phyloP scores from a whole-genome alignment of 2,329 filamentous ascomycete species.

The Metarhizium anisopliae region DNA sequence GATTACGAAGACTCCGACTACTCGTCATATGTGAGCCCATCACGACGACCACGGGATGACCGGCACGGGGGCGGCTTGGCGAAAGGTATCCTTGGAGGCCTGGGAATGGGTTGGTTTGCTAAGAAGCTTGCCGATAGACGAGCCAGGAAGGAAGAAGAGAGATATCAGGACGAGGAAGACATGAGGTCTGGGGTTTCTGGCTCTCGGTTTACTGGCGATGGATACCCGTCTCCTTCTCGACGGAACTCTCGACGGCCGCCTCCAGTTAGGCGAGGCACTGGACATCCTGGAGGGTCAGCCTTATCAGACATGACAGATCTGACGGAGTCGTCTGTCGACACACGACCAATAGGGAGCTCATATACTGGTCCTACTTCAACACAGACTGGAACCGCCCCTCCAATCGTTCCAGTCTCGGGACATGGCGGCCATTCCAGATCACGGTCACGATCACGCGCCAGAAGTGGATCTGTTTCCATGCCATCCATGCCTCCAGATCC shows the following conservation, averaged over 20 bases:
- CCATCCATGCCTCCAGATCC: slow-evolving; percentile 46
- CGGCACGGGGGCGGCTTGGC: slow-evolving; percentile 36
- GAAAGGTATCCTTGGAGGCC: slow-evolving; percentile 49
- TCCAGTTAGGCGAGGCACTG: slow-evolving; percentile 20
- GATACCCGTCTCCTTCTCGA: slow-evolving; percentile 41
- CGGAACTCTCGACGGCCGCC: slow-evolving; percentile 21
- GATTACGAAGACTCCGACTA: slow-evolving; percentile 48
- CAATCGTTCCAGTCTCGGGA: slow-evolving; percentile 9
- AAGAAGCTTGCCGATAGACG: slow-evolving; percentile 53
- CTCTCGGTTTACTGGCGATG: slow-evolving; percentile 63
- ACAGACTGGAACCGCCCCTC: slow-evolving; percentile 14
- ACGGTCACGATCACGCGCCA: slow-evolving; percentile 26
- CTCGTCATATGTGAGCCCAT: slow-evolving; percentile 55
- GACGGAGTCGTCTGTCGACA: slow-evolving; percentile 26
- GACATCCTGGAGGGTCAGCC: slow-evolving; percentile 17
- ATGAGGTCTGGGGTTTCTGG: slow-evolving; percentile 49
- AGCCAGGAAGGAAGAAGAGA: slow-evolving; percentile 37
- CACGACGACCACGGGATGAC: slow-evolving; percentile 41
- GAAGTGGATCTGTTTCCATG: slow-evolving; percentile 38
- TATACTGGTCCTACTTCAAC: slow-evolving; percentile 11
- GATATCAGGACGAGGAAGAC: slow-evolving; percentile 41
- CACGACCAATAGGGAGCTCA: slow-evolving; percentile 18
- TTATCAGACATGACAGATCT: slow-evolving; percentile 22
- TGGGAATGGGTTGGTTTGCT: slow-evolving; percentile 61
- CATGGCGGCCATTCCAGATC: slow-evolving; percentile 21